Base-by-base conservation (phyloP, 2,329 filamentous ascomycete species). In the Byssothecium circinans region DNA sequence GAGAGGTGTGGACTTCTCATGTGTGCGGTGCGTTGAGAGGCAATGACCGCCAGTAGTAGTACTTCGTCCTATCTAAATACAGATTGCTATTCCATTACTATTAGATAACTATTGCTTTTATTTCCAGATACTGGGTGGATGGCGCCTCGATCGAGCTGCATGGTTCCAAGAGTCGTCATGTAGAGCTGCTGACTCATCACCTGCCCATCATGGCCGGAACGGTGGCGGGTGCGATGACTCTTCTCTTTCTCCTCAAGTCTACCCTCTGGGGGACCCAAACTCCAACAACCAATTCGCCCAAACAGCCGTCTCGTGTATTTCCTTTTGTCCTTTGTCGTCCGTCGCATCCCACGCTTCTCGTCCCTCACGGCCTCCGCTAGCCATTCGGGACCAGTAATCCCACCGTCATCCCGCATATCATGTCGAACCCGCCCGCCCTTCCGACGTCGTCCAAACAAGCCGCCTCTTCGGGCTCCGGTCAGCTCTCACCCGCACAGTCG, bases 371-470 rank as follows among this genome's bases (percentile, higher is more conserved):
- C 34, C 49, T 33, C 48, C 47, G 49, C 43, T 46, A 40, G 43
- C 23, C 23, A 25, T 10, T 25, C 23, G 23, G 5, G 23, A 45
- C 43, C 44, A 36, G 46, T 32, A 29, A 19, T 51, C 43, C 46
- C 57, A 42, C 54, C 56, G 54, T 62, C 60, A 58, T 55, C 52
- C 50, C 50, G 44, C 23, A 10, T 25, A 61, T 49, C 52, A 77
- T 76, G 75, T 74, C 72, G 53, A 76, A 75, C 62, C 71, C 69
- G 49, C 67, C 74, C 41, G 57, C 70, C 41, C 61, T 68, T 47
- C 62, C 70, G 30, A 65, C 68, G 41, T 68, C 72, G 35, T 72
- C 71, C 55, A 78, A 77, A 64, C 63, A 71, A 38, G 50, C 62
- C 44, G 62, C 61, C 47, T 56, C 64, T 18, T 63, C 70, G 17